These are phyloP conservation scores for Diaporthe humulicola DNA, from an alignment of 2,329 filamentous ascomycete genomes.

Conservation along the genomic window DNA sequence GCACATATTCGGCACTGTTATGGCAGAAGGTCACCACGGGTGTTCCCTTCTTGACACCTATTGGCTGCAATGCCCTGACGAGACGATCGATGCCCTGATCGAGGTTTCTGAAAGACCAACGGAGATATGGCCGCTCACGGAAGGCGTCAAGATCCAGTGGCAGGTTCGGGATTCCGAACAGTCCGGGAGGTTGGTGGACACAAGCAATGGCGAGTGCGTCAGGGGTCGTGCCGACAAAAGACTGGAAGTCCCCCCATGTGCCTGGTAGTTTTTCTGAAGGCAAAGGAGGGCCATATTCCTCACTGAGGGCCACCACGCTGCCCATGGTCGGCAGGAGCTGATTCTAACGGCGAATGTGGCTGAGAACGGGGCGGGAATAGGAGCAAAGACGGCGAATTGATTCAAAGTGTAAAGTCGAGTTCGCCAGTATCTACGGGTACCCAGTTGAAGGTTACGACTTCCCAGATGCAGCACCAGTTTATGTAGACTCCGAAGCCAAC, in stretches of 20 bases:
- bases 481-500: neutral
- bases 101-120: constrained; percentile 22
- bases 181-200: neutral
- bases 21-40: constrained; percentile 27
- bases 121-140: constrained; percentile 18
- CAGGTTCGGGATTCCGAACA: constrained; percentile 23
- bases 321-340: constrained; percentile 6
- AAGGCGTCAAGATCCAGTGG: constrained; percentile 5
- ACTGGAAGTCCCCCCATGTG: constrained; percentile 23
- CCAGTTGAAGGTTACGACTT: too few relatives aligned
- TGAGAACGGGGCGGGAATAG: neutral
- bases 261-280: neutral
- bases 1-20: constrained; percentile 30
- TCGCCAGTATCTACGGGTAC: neutral
- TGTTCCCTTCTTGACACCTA: neutral
- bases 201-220: constrained; percentile 27
- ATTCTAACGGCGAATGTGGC: neutral
- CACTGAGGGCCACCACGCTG: constrained; percentile 9
- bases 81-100: neutral
- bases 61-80: constrained; percentile 5
- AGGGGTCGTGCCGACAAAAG: neutral
- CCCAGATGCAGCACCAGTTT: neutral
- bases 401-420: neutral
- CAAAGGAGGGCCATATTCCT: constrained; percentile 15
- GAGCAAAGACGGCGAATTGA: neutral